Conservation (phyloP, 2,329 filamentous ascomycete genomes). For the Zymoseptoria brevis region DNA sequence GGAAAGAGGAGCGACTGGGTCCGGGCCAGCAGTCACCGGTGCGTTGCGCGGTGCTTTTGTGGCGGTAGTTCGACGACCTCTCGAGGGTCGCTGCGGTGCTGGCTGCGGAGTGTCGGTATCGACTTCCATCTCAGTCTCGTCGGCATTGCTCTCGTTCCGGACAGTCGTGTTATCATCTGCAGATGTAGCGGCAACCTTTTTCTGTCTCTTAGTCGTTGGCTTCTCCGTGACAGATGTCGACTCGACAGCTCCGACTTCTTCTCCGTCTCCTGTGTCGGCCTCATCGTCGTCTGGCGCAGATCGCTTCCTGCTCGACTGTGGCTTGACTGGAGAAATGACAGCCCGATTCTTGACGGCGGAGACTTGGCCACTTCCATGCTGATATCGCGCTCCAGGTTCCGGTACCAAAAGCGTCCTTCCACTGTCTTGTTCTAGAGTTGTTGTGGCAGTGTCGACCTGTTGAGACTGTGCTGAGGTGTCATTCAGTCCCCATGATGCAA, state of each 20-base stretch:
- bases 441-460: neutral
- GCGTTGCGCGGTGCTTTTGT: neutral
- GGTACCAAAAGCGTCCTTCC: neutral
- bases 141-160: neutral
- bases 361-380: neutral
- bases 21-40: neutral
- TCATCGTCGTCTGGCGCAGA: constrained; percentile 2
- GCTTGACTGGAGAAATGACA: constrained; percentile 6
- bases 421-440: neutral
- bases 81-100: neutral
- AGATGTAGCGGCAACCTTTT: neutral
- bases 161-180: neutral
- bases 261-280: neutral
- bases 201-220: neutral
- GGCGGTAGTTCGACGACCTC: neutral
- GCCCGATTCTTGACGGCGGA: constrained; percentile 1
- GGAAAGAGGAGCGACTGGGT: neutral
- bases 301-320: constrained; percentile 5
- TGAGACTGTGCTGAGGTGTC: neutral
- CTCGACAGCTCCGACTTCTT: neutral
- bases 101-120: neutral
- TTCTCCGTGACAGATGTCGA: neutral
- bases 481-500: neutral
- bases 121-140: neutral
- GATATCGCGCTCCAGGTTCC: neutral